These are phyloP conservation scores for Cnidoscolus chayamansa DNA, from an alignment of 441 rosid species.

Conservation along the genomic window DNA sequence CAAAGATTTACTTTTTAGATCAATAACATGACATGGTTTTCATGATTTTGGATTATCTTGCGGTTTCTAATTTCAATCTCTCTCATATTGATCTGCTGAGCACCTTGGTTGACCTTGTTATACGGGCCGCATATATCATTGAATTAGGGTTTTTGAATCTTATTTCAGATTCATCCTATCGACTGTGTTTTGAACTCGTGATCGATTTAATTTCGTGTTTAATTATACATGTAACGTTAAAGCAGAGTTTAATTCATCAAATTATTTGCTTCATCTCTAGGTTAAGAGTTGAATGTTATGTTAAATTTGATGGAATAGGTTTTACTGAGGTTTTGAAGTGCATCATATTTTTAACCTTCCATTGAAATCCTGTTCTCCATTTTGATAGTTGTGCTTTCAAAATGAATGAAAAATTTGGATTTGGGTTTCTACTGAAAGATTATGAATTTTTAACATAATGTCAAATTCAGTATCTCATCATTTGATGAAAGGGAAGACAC, in stretches of 20 bases:
- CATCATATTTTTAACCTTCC: not conserved
- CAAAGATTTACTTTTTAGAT: not conserved
- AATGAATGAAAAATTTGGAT: too few relatives aligned
- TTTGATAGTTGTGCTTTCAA: too few relatives aligned
- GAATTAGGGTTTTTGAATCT: not conserved
- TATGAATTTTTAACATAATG: too few relatives aligned
- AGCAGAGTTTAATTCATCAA: not conserved
- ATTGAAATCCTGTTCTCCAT: too few relatives aligned
- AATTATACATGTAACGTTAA: not conserved
- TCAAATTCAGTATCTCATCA: too few relatives aligned
- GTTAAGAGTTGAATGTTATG: not conserved
- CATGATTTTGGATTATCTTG: not conserved
- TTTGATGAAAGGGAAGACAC: not conserved
- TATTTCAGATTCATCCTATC: not conserved
- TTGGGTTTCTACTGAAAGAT: too few relatives aligned
- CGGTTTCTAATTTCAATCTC: not conserved
- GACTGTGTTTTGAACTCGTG: constrained; percentile 4
- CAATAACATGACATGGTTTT: not conserved
- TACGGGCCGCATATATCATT: not conserved
- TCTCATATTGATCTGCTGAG: not conserved
- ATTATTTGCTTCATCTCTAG: not conserved
- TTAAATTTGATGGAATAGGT: not conserved
- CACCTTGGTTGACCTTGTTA: not conserved
- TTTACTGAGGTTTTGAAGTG: not conserved
- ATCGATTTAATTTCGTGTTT: not conserved